phyloP scores from a whole-genome alignment of 1,139 yeast genomes.

The Kurtzmaniella natalensis region DNA sequence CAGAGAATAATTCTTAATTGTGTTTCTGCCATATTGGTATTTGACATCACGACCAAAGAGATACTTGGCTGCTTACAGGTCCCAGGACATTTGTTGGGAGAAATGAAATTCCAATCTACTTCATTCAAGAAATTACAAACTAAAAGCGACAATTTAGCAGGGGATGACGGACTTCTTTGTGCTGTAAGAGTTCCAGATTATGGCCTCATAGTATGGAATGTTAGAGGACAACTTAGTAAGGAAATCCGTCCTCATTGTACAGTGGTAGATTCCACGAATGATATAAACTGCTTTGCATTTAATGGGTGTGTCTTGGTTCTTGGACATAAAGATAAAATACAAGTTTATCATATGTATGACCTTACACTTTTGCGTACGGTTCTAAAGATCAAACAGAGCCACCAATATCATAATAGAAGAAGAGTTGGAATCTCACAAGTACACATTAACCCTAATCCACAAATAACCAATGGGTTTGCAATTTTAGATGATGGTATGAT shows the following conservation, averaged over 20 bases:
- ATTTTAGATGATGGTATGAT: background rate
- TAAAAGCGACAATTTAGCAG: background rate
- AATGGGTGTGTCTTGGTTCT: slow-evolving; percentile 1
- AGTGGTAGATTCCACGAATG: background rate
- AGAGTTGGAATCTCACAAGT: background rate
- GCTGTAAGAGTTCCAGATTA: slow-evolving; percentile 1
- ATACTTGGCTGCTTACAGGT: background rate
- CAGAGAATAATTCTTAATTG: background rate
- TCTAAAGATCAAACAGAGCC: background rate
- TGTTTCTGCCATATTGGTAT: background rate
- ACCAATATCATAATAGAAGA: background rate
- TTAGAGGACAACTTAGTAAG: background rate
- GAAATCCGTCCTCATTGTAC: background rate
- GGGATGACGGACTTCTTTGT: background rate
- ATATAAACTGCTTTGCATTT: background rate
- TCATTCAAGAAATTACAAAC: background rate
- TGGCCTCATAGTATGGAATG: background rate
- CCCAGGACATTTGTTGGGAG: background rate
- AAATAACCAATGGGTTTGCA: background rate
- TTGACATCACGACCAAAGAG: background rate
- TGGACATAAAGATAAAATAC: background rate
- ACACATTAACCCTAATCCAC: slow-evolving; percentile 1
- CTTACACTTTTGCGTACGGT: background rate
- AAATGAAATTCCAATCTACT: background rate
- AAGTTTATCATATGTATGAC: background rate